Evolutionary conservation across 495 filamentous ascomycete species (phyloP), one percentile per base, ranked within the genome.

Genomic region (Ascobolus immersus): DNA sequence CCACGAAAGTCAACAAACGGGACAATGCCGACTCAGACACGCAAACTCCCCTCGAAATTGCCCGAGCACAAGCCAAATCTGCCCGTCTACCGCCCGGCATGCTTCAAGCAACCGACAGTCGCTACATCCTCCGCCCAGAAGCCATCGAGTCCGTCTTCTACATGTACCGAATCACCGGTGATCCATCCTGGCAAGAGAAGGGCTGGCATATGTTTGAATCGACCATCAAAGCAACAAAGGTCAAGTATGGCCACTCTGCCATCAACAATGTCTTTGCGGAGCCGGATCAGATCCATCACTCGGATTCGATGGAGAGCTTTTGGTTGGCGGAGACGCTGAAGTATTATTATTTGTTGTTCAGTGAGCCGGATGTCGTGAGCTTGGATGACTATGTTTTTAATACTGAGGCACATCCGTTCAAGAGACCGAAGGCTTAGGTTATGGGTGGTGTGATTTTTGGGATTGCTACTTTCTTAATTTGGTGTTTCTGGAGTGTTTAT

Each of bases 281-380:
- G 15, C 12, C 28, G 5, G 10, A 35, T 11, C 3, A 10, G 10
- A n/a, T 11, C 13, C 20, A 6, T 4, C 47, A 42, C n/a, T 10
- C 34, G 30, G 46, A 49, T 24, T 46, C 50, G 20, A 58, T 34
- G 27, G 38, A 64, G 45, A 58, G 53, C 34, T 64, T 64, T 28
- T 64, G 58, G 55, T 35, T 61, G 28, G 53, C 54, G 14, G 60
- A 90, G 53, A 86, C 80, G 12, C 55, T 90, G 39, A 96, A 93
- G 48, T 93, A 94, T 49, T 89, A 91, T 39, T 94, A 86, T 43
- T 49, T 93, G 39, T 60, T 92, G 37, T 96, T 81, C 51, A 72
- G 65, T 14, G 67, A 71, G 35, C 69, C 73, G 4, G 58, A 65
- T 39, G 49, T 69, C 32, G 53, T 82, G 18, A 72, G 61, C 51